Evolutionary conservation across 345 rosid genomes (phyloP), one percentile per base, ranked within the genome.

Genomic region (Toxicodendron radicans): DNA sequence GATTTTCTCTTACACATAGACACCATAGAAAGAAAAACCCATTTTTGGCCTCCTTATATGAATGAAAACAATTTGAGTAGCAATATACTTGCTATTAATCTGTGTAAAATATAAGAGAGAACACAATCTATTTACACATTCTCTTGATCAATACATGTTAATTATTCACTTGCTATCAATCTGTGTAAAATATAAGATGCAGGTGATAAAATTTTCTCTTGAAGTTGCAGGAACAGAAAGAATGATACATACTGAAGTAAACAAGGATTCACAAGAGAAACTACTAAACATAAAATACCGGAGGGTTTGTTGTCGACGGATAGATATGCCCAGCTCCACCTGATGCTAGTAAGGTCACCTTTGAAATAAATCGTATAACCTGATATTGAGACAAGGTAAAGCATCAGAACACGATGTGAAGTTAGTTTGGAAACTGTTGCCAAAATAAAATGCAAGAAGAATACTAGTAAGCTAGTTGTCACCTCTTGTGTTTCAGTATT

Each of bases 321-420:
- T 95, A 95, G 78, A 95, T 90, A 83, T 95, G 99, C 3, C 99
- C 99, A 35, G 95, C 99, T 66, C 98, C 98, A 69, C 99, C 99
- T 35, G 99, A 95, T 68, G 98, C 99, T 64, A 95, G 93, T 83
- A 95, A 84, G 32, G 92, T 95, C 84, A 91, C 95, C 88, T 91
- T 92, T 1, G 99, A 91, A 77, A 93, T 82, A 76, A 95, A 95
- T 59, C 98, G 89, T 45, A 87, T 86, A 67, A 90, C 97, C 99
- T 92, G 82, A 65, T 75, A 69, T 71, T 20, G 57, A 57, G 12
- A 5, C 52, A n/a, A 60, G 52, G 70, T 58, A 59, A 68, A 5
- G 27, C 21, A 77, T 59, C 14, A 54, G 58, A 58, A 73, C 52
- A 57, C 41, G 9, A 7, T 4, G 58, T 30, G n/a, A 38, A 35